These are phyloP conservation scores for Choiromyces venosus DNA, from an alignment of 495 filamentous ascomycete species.

Conservation along the genomic window DNA sequence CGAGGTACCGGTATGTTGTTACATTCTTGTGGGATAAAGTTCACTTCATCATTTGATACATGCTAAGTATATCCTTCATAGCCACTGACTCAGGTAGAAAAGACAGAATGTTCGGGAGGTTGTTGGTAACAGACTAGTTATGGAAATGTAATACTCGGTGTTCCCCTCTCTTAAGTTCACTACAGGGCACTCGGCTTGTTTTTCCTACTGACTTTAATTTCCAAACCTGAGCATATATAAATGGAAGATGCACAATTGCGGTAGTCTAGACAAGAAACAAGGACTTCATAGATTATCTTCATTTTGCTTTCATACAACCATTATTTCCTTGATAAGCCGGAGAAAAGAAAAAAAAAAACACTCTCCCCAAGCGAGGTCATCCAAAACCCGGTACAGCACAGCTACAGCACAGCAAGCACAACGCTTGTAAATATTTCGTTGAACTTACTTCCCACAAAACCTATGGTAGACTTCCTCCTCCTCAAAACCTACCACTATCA, in stretches of 20 bases:
- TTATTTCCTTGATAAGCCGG: background rate
- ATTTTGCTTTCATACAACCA: background rate
- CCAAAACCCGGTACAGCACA: background rate
- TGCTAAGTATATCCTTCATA: background rate
- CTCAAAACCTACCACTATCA: background rate
- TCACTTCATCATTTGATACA: background rate
- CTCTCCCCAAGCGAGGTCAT: background rate
- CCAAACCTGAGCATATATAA: background rate
- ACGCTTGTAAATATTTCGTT: background rate
- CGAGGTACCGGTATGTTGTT: too few species aligned
- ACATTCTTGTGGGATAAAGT: background rate
- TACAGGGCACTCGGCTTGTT: background rate
- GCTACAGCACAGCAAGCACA: background rate
- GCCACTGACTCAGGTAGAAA: background rate
- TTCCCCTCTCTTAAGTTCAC: background rate
- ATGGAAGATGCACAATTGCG: background rate
- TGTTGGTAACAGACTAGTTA: background rate
- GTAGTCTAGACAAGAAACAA: background rate
- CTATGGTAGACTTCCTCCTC: background rate
- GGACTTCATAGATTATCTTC: background rate
- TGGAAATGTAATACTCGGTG: too few species aligned
- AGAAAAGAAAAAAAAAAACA: too few species aligned
- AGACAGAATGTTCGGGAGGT: background rate
- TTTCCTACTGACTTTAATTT: background rate
- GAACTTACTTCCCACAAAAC: background rate